Evolutionary conservation across 306 rosid species (phyloP).

Genomic region (Quercus mongolica): DNA sequence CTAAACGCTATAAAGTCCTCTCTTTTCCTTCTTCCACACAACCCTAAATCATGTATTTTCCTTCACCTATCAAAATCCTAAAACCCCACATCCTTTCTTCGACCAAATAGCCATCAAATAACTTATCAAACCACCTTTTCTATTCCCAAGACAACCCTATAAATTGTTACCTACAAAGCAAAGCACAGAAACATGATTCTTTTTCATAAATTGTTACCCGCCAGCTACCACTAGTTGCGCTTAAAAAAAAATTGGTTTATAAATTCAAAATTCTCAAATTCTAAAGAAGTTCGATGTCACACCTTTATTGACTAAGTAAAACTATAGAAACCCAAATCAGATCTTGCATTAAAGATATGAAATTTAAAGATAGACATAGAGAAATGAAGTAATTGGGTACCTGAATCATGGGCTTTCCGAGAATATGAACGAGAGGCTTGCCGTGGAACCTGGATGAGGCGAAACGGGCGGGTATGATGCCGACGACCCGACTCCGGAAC

Average conservation of each 20-base stretch:
- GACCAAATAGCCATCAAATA: no score
- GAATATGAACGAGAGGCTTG: conserved; percentile 85
- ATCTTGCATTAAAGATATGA: neutral
- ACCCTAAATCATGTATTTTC: no score
- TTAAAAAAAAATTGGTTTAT: neutral
- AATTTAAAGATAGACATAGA: neutral
- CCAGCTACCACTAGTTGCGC: neutral
- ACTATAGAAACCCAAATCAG: neutral
- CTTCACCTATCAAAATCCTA: no score
- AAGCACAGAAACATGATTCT: neutral
- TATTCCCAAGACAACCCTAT: no score
- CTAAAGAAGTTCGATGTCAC: neutral
- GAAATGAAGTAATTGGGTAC: conserved; percentile 14
- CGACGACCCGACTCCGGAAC: conserved; percentile 85
- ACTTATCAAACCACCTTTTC: no score
- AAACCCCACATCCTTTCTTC: no score
- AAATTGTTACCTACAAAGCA: neutral
- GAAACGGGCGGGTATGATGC: conserved; percentile 89
- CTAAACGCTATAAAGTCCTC: no score
- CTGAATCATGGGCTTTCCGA: conserved; percentile 99
- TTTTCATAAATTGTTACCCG: neutral
- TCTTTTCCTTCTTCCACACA: no score
- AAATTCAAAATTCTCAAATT: neutral
- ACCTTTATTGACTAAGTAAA: neutral
- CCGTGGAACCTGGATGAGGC: conserved; percentile 84